Base-by-base conservation (phyloP, 148 eudicot genomes). In the Selenicereus undatus region DNA sequence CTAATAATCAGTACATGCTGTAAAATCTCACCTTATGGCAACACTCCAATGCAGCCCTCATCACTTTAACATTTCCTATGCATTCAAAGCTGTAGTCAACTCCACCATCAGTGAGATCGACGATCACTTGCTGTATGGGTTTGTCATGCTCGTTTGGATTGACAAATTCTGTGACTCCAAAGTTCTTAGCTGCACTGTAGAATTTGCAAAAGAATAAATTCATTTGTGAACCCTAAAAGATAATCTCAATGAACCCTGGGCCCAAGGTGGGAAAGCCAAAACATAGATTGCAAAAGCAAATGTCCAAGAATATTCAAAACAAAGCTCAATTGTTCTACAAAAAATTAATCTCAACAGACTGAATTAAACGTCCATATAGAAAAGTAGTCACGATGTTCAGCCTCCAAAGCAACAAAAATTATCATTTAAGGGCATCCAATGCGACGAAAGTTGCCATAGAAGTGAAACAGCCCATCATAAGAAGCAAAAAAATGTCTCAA, bases 71-170 rank as follows among this genome's bases (percentile, higher is more conserved):
- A 86, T 92, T 96, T 39, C 99, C 99, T 52, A 96, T 94, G 91
- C 99, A 96, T 85, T 96, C 99, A 79, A 96, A 96, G 78, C 99
- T 96, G 76, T 96, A 96, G 85, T 96, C 99, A 78, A 96, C 99
- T 51, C 99, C 99, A 78, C 99, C 99, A 86, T 96, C 99, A n/a
- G 99, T 96, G 22, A 81, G 84, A 86, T 96, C 99, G 83, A 92
- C 97, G 60, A 96, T 85, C 80, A 94, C 99, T 83, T 96, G 92
- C 82, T 93, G 98, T 58, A 96, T 96, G 71, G 99, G 98, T 84
- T 96, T 94, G 70, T 92, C 97, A 56, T 92, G 91, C 58, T 94
- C 99, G 62, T 92, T 94, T 72, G 99, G 99, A 78, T 96, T 94
- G 81, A 94, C 86, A 77, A 96, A 96, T 86, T 96, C 99, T 27